These are phyloP conservation scores for Byssochlamys sp. DNA, from an alignment of 2,329 filamentous ascomycete species.

Conservation along the genomic window DNA sequence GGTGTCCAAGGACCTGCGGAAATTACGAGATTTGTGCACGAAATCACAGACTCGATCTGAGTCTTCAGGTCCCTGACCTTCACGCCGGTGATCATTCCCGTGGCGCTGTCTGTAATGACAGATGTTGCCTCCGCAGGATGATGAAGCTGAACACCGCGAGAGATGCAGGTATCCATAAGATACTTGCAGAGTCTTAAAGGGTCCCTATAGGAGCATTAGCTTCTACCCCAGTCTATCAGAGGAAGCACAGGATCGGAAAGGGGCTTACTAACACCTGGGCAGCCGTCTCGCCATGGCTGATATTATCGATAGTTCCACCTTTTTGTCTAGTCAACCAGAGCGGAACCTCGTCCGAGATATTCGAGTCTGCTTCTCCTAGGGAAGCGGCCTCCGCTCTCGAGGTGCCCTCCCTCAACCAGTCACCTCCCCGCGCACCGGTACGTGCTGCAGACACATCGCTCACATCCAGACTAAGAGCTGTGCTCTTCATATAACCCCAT, in stretches of 20 bases:
- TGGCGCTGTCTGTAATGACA: slow-evolving; percentile 40
- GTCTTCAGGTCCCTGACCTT: slow-evolving; percentile 37
- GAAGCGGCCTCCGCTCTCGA: slow-evolving; percentile 50
- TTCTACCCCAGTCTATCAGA: neutral
- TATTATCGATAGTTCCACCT: slow-evolving; percentile 50
- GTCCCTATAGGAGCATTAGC: slow-evolving; percentile 40
- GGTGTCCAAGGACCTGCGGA: slow-evolving; percentile 64
- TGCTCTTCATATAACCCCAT: slow-evolving; percentile 53
- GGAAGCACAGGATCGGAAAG: neutral
- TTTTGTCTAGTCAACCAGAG: slow-evolving; percentile 50
- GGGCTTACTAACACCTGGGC: slow-evolving; percentile 51
- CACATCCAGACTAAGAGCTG: slow-evolving; percentile 47
- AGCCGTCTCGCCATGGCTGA: slow-evolving; percentile 51
- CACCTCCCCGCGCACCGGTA: slow-evolving; percentile 41
- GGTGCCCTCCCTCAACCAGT: slow-evolving; percentile 57
- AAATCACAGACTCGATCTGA: slow-evolving; percentile 30
- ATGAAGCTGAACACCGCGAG: slow-evolving; percentile 55
- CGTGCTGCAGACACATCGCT: slow-evolving; percentile 27
- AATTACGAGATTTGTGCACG: slow-evolving; percentile 58
- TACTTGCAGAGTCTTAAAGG: slow-evolving; percentile 58
- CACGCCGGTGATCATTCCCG: slow-evolving; percentile 45
- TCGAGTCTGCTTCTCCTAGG: slow-evolving; percentile 22
- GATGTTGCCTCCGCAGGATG: slow-evolving; percentile 52
- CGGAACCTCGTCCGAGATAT: slow-evolving; percentile 30
- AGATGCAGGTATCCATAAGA: slow-evolving; percentile 49